Base-by-base conservation (phyloP, 352 stramenopile genomes). In the Phytophthora melonis region DNA sequence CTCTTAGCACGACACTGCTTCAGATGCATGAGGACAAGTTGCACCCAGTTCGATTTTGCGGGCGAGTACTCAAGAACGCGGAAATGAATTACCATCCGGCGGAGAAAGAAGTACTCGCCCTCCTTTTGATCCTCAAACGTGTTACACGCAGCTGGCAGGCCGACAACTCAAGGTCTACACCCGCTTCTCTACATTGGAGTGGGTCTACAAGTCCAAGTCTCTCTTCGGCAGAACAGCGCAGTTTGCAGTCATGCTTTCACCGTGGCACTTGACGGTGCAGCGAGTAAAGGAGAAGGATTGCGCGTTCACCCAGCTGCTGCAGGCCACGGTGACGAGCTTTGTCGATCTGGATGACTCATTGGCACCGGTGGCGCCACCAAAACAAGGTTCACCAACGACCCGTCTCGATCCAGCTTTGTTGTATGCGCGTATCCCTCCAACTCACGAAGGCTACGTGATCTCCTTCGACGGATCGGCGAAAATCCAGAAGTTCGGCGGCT, bases 391-490 rank as follows among this genome's bases (percentile, higher is more conserved):
- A n/a, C 25, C 23, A 18, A 47, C 39, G 18, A 47, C 16, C 18
- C 25, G 54, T 1, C 43, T 69, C 21, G 23, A 47, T 23, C 19
- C 34, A 6, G 2, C 27, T 6, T n/a, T 47, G 16, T 11, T 67
- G 5, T 68, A 72, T 19, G 65, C 60, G 8, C 50, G 3, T n/a
- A 2, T 39, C 3, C 23, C 62, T 0, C 16, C 2, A 3, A 3
- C 27, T 23, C 61, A 68, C 21, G 13, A 14, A 62, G 57, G 62
- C 1, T 41, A 63, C 32, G 41, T 77, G 1, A 10, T 79, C 1
- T 76, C 56, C 0, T 79, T 79, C 11, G 68, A 79, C 16, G 72
- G 68, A 1, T 66, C 67, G 8, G 63, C 67, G 2, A 74, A 72
- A n/a, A 53, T 47, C 0, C 49, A 60, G 19, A 68, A 55, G 49